Base-by-base conservation (phyloP, 2,329 filamentous ascomycete species). In the Boeremia lycopersici region DNA sequence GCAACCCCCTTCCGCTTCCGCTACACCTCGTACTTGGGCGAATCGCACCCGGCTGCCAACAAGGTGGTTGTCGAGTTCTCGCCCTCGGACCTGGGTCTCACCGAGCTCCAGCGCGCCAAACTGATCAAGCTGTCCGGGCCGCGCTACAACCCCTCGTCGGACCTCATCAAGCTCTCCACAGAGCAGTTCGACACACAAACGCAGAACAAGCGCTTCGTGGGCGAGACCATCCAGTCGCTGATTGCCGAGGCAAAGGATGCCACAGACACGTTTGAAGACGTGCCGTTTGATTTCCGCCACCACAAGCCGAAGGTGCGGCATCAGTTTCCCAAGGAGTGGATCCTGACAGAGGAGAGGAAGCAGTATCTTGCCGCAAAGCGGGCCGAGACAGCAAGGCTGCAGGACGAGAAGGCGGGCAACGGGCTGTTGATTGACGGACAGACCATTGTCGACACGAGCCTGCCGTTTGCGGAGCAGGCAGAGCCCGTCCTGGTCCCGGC, bases 181-280 rank as follows among this genome's bases (percentile, higher is more conserved):
- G 95, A 98, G 76, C 87, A 88, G 72, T 96, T 89, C 74, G 86
- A 91, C 71, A 90, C 93, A 50, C 89, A 91, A 71, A 91, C 93
- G 15, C 93, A 98, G 79, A 99, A 99, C 81, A 99, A 98, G 82
- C 87, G 91, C n/a, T 95, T 95, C 74, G 82, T 99, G 19, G 89
- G 86, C 48, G 91, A 96, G 67, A 76, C 91, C 43, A 84, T 98
- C 44, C 81, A 88, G 60, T 84, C 82, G 44, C 78, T 99, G 62
- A 78, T 99, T 55, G 80, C 79, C 6, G 87, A 91, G 71, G 91
- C 93, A 54, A 72, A 87, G 81, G 88, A 96, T 70, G 80, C 83
- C 23, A 84, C 79, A 33, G 93, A 99, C 64, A 89, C 84, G 10
- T 97, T 98, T 68, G 87, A 87, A 62, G 95, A 99, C 73, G 78